These are phyloP conservation scores for Lentinula raphanica DNA, from an alignment of 768 basidiomycete species.

Conservation along the genomic window DNA sequence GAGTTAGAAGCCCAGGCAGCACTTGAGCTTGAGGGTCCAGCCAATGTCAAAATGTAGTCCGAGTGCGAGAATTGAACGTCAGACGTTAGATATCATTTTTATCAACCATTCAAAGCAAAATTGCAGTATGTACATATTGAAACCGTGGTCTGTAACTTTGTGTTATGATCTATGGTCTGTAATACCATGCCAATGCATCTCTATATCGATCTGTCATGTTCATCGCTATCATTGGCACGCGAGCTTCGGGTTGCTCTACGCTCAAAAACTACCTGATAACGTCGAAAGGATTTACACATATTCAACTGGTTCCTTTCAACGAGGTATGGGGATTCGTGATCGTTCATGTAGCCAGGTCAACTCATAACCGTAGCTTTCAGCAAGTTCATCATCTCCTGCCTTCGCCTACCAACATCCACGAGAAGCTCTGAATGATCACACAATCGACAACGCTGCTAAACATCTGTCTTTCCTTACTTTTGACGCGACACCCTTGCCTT, in stretches of 20 bases:
- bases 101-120: too few species aligned
- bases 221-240: constrained; percentile 62
- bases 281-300: constrained; percentile 50
- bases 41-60: too few species aligned
- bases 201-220: constrained; percentile 41
- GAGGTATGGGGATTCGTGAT: background rate
- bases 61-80: too few species aligned
- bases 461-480: constrained; percentile 37
- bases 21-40: too few species aligned
- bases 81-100: too few species aligned
- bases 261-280: constrained; percentile 56
- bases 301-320: constrained; percentile 29
- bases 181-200: background rate
- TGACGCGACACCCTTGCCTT: constrained; percentile 23
- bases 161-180: background rate
- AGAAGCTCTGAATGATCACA: background rate
- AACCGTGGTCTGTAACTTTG: background rate
- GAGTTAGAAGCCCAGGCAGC: too few species aligned
- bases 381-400: background rate
- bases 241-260: constrained; percentile 54
- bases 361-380: too few species aligned
- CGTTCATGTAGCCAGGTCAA: background rate
- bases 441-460: constrained; percentile 11
- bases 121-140: too few species aligned
- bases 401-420: background rate